Evolutionary conservation across 495 filamentous ascomycete genomes (phyloP), one percentile per base, ranked within the genome.

Genomic region (Penicillium pancosmium): DNA sequence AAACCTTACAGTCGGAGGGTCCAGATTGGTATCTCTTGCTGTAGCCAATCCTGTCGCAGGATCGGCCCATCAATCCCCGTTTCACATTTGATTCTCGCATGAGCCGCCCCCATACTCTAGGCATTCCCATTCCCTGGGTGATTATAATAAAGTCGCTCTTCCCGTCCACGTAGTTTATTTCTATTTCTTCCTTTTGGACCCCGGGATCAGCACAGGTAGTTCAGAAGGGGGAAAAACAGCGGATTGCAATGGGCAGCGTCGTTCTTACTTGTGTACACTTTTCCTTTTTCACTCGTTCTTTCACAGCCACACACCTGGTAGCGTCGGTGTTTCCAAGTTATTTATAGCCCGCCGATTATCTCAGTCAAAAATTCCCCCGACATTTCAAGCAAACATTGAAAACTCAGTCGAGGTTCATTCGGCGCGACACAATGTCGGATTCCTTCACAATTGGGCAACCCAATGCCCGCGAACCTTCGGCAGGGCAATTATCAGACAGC

Each of bases 21-120:
- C 44, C 4, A 31, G 13, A 50, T 19, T 46, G 19, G 16, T 35
- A 34, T 49, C 25, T 31, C 18, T 12, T 19, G 12, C 25, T 3
- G 15, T 6, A 61, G 36, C 62, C 55, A 56, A 62, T 62, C 52
- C 46, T 44, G 52, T 53, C 16, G 27, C 59, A 50, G 25, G 40
- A 31, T 60, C 64, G 64, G 60, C 64, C 47, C 41, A 50, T 52
- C 52, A 46, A 46, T 46, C 48, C 56, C 54, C 56, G 36, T 66
- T 57, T 63, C 51, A 48, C 57, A 48, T 57, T 61, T 46, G 23
- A 44, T 16, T 52, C 46, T 55, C 56, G 31, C 54, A 41, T 56
- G 52, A 57, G 34, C 44, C 41, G 41, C 36, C 11, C 27, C 46
- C 46, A 27, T 48, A n/a, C 6, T 13, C 46, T 48, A 11, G 46